Conservation (phyloP, 257 asterid species). For the Nicotiana knightiana region DNA sequence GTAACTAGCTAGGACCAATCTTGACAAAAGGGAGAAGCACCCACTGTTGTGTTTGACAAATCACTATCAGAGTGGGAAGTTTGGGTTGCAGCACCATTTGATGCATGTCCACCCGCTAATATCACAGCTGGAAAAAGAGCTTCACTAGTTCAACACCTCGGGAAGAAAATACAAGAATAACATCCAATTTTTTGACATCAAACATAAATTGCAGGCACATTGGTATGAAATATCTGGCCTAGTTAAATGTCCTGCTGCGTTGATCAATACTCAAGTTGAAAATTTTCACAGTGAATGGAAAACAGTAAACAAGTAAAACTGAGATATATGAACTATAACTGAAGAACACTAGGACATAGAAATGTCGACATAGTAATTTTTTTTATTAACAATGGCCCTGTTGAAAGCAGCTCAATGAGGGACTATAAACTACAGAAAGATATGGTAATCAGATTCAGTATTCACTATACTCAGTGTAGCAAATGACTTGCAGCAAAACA, state of each 20-base stretch:
- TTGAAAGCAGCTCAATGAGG: background rate
- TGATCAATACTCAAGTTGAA: background rate
- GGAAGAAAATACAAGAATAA: background rate
- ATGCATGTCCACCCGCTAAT: conserved; percentile 74
- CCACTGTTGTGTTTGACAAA: conserved; percentile 84
- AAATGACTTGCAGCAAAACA: background rate
- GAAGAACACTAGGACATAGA: background rate
- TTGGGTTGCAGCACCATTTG: conserved; percentile 57
- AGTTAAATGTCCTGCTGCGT: background rate
- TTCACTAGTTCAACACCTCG: conserved; percentile 1
- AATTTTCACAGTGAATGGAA: background rate
- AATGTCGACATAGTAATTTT: background rate
- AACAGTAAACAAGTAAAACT: background rate
- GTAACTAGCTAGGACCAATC: background rate
- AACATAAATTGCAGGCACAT: background rate
- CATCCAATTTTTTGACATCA: background rate
- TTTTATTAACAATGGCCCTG: background rate
- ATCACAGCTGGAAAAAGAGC: conserved; percentile 46
- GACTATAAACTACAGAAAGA: background rate
- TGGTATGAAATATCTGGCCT: background rate
- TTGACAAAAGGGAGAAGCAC: conserved; percentile 25
- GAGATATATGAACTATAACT: background rate
- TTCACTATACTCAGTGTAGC: background rate
- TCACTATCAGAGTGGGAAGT: conserved; percentile 52
- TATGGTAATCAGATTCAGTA: background rate